Evolutionary conservation across 2,329 filamentous ascomycete species (phyloP), one percentile per base, ranked within the genome.

Genomic region (Cyclaneusma minus): DNA sequence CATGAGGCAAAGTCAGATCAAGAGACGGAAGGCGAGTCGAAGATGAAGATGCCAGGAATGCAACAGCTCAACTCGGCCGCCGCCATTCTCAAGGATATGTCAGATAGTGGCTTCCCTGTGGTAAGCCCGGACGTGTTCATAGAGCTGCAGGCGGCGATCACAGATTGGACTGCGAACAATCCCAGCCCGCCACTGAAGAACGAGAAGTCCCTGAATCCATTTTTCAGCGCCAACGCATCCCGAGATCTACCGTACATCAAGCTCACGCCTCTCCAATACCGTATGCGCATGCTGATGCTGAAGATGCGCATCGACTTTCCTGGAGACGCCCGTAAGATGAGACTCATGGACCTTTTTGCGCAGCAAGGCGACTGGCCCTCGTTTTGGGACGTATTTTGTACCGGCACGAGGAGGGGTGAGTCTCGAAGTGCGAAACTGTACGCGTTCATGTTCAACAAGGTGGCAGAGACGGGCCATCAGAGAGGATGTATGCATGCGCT

Each of bases 331-430:
- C 45, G 54, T 24, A 43, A 56, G 7, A 42, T 51, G 22, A 48
- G 47, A 11, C 47, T 69, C 18, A 49, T 68, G 49, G 37, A 45
- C 3, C 50, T 54, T 2, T 62, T 68, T 34, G 55, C 64, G 4
- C 35, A 38, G 12, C 54, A 55, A 31, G 40, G 44, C 11, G 51
- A 69, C 35, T 74, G 68, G 58, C 44, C 58, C 10, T 51, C 54
- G 5, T 68, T 79, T 39, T 77, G 68, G 70, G 55, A 66, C 12
- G 42, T 59, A 7, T 80, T 74, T 58, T 59, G 60, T 29, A 55
- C 60, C 29, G 58, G 67, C 4, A 50, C 70, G 9, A 54, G 62
- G 21, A 59, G 62, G 36, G 48, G 57, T 20, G 42, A 47, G 6
- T 38, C 54, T 2, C 64, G 73, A 12, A 60, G 62, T 0, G 40